phyloP scores from a whole-genome alignment of 768 basidiomycete genomes.

The Lactarius vividus region DNA sequence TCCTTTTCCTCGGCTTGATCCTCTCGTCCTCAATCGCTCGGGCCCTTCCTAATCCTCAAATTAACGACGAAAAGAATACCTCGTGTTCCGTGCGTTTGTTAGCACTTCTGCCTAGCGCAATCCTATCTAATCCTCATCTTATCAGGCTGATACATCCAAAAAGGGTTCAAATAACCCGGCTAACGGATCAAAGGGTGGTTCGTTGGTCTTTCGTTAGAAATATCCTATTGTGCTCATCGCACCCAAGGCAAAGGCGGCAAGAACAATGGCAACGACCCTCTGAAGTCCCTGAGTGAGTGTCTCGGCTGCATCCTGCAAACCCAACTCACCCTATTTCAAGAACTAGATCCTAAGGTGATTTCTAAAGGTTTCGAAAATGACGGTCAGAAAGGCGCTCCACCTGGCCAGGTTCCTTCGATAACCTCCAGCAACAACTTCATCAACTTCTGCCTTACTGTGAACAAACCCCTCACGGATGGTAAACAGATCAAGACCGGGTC shows the following conservation, averaged over 20 bases:
- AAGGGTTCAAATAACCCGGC: not conserved
- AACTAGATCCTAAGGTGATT: conserved; percentile 47
- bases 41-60: conserved; percentile 31
- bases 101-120: not conserved
- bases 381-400: conserved; percentile 40
- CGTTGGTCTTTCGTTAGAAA: not conserved
- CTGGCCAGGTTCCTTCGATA: conserved; percentile 49
- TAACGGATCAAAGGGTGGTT: not conserved
- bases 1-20: not conserved
- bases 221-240: not conserved
- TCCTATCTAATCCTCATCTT: conserved; percentile 1
- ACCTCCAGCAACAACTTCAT: conserved; percentile 66
- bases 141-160: not conserved
- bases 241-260: conserved; percentile 26
- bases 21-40: conserved; percentile 5
- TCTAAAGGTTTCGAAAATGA: conserved; percentile 46
- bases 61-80: conserved; percentile 21
- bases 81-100: not conserved
- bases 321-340: conserved; percentile 13
- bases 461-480: conserved; percentile 47
- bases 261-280: conserved; percentile 8
- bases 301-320: conserved; percentile 23
- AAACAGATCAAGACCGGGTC: conserved; percentile 38
- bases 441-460: conserved; percentile 47
- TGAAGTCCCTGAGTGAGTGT: conserved; percentile 28